These are phyloP conservation scores for Lactarius hatsudake DNA, from an alignment of 768 basidiomycete genomes.

Conservation along the genomic window DNA sequence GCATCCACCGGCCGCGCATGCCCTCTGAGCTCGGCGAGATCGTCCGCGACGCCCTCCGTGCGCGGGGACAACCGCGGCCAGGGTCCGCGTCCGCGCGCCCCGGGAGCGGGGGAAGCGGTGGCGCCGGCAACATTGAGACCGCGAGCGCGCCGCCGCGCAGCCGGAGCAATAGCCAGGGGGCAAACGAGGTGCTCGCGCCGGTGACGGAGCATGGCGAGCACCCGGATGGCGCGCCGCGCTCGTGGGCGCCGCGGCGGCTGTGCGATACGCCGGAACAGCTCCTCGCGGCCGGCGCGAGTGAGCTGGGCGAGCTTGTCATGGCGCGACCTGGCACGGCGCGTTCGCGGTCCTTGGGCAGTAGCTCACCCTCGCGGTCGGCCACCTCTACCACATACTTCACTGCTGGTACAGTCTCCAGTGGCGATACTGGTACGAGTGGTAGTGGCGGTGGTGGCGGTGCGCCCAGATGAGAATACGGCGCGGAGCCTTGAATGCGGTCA, in stretches of 20 bases:
- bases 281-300: not conserved
- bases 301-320: slow-evolving; percentile 16
- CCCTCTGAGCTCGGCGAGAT: slow-evolving; percentile 26
- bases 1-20: slow-evolving; percentile 14
- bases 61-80: slow-evolving; percentile 5
- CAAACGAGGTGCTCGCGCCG: slow-evolving; percentile 21
- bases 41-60: slow-evolving; percentile 13
- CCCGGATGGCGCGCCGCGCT: not conserved
- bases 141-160: slow-evolving; percentile 14
- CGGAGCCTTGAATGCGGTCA: not conserved
- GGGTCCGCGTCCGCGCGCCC: slow-evolving; percentile 1
- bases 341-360: slow-evolving; percentile 16
- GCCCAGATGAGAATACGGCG: not conserved
- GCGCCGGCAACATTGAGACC: not conserved
- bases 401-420: slow-evolving; percentile 9
- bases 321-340: not conserved
- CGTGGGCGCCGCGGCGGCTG: not conserved
- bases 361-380: slow-evolving; percentile 2
- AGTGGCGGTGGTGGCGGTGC: not conserved
- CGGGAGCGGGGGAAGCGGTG: slow-evolving; percentile 1
- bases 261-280: slow-evolving; percentile 5
- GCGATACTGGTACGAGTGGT: not conserved
- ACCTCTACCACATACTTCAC: slow-evolving; percentile 7
- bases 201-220: slow-evolving; percentile 25
- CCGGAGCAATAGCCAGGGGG: slow-evolving; percentile 21